phyloP scores from a whole-genome alignment of 495 filamentous ascomycete genomes.

The Xylaria cubensis region DNA sequence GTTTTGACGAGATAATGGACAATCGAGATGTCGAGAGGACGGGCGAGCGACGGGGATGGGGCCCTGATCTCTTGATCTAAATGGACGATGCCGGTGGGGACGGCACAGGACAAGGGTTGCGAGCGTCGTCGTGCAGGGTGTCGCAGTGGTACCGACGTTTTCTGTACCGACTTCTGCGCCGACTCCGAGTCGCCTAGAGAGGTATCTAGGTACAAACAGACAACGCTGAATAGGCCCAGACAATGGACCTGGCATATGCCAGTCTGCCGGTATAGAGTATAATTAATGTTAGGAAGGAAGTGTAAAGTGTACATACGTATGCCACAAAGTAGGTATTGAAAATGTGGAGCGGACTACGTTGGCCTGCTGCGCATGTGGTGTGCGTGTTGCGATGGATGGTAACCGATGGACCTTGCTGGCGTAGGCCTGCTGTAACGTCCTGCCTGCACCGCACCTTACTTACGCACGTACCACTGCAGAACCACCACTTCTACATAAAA shows the following conservation, averaged over 20 bases:
- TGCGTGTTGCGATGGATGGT: slow-evolving; percentile 1
- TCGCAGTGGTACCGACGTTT: background rate
- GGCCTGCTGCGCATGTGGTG: slow-evolving; percentile 14
- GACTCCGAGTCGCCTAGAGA: no score
- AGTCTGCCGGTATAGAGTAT: background rate
- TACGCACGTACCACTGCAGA: background rate
- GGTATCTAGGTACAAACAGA: no score
- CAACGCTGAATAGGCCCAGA: no score
- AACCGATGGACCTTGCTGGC: slow-evolving; percentile 4
- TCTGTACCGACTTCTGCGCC: background rate
- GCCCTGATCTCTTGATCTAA: slow-evolving; percentile 7
- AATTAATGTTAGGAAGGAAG: no score
- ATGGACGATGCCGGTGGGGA: slow-evolving; percentile 5
- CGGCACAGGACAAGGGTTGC: background rate
- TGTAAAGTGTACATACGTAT: background rate
- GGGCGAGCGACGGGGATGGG: background rate
- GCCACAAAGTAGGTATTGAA: background rate
- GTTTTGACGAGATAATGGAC: slow-evolving; percentile 13
- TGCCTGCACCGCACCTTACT: background rate
- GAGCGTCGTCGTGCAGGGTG: slow-evolving; percentile 7
- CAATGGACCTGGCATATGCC: background rate
- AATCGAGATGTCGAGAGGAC: background rate
- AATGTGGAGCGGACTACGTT: slow-evolving; percentile 12
- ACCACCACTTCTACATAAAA: background rate
- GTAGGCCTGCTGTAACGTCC: slow-evolving; percentile 8